These are phyloP conservation scores for Cadophora luteo-olivacea DNA, from an alignment of 2,329 filamentous ascomycete genomes.

Conservation along the genomic window DNA sequence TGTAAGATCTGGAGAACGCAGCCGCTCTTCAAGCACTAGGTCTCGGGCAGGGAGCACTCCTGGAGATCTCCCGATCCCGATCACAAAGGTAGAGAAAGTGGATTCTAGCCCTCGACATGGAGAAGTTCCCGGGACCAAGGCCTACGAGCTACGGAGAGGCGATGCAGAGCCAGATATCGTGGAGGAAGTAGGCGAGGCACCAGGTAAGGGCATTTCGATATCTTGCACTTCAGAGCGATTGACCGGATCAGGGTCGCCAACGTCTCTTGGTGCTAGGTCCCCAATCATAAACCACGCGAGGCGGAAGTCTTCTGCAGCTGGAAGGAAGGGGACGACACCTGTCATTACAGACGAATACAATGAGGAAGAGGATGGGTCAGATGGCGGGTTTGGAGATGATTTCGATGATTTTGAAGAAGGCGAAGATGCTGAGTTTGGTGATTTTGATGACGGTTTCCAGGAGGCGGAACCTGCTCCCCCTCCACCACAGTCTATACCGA, in stretches of 20 bases:
- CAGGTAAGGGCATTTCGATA: conserved; percentile 59
- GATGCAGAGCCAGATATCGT: conserved; percentile 68
- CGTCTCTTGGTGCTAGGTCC: conserved; percentile 57
- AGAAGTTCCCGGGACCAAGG: conserved; percentile 66
- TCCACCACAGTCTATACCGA: conserved; percentile 45
- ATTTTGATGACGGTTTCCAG: conserved; percentile 70
- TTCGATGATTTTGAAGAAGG: conserved; percentile 74
- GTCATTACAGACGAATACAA: conserved; percentile 63
- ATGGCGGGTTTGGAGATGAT: conserved; percentile 65
- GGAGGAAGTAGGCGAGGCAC: conserved; percentile 52
- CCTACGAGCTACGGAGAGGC: conserved; percentile 60
- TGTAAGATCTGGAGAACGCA: conserved; percentile 45
- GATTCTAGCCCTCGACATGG: conserved; percentile 63
- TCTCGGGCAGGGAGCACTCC: conserved; percentile 42
- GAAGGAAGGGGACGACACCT: conserved; percentile 36
- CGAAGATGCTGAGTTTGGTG: conserved; percentile 55
- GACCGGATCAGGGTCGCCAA: conserved; percentile 66
- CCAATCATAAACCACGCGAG: conserved; percentile 48
- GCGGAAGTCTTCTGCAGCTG: conserved; percentile 43
- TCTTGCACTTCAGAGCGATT: conserved; percentile 56
- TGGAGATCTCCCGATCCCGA: conserved; percentile 57
- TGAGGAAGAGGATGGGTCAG: conserved; percentile 58
- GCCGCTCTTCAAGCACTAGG: conserved; percentile 34
- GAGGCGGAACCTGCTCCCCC: conserved; percentile 53
- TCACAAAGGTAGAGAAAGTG: conserved; percentile 63